Conservation (phyloP, 140 eudicot genomes). For the Ambrosia hybrid region DNA sequence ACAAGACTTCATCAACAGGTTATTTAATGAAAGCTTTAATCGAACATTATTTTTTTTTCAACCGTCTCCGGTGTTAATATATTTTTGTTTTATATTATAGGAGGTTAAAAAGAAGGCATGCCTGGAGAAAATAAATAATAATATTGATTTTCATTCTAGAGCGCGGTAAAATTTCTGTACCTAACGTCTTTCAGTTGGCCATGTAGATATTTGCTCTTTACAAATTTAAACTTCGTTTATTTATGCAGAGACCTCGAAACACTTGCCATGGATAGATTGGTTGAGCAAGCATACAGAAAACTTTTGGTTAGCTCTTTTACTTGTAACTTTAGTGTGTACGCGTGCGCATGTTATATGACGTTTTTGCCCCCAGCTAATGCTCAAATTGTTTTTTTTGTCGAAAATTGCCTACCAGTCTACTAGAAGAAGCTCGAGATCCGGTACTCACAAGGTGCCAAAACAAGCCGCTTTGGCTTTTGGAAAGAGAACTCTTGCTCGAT, state of each 20-base stretch:
- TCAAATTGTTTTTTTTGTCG: slow-evolving; percentile 1
- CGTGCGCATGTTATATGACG: not conserved
- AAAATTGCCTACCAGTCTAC: slow-evolving; percentile 49
- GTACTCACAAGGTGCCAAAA: slow-evolving; percentile 56
- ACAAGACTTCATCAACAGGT: slow-evolving; percentile 62
- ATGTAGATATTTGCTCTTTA: not conserved
- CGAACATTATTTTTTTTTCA: slow-evolving; percentile 1
- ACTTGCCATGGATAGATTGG: slow-evolving; percentile 69
- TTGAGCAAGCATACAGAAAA: slow-evolving; percentile 68
- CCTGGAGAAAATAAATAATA: slow-evolving; percentile 51
- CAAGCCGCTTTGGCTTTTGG: slow-evolving; percentile 72
- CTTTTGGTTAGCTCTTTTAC: slow-evolving; percentile 49
- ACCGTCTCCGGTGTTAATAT: slow-evolving; percentile 9
- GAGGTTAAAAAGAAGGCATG: slow-evolving; percentile 50
- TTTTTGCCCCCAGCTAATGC: not conserved
- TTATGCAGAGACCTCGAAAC: slow-evolving; percentile 68
- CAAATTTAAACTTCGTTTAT: slow-evolving; percentile 7
- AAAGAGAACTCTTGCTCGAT: slow-evolving; percentile 61
- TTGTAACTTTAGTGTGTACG: not conserved
- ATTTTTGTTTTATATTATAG: slow-evolving; percentile 33
- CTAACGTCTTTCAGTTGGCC: not conserved
- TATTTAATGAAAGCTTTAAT: slow-evolving; percentile 8
- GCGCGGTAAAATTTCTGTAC: slow-evolving; percentile 40
- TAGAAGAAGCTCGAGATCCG: slow-evolving; percentile 56
- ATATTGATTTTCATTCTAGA: slow-evolving; percentile 31